A percentile compares a stretch with the other conserved stretches of the same genome.
Conservation (phyloP, 2,329 filamentous ascomycete species). For the Monilinia aucupariae region DNA sequence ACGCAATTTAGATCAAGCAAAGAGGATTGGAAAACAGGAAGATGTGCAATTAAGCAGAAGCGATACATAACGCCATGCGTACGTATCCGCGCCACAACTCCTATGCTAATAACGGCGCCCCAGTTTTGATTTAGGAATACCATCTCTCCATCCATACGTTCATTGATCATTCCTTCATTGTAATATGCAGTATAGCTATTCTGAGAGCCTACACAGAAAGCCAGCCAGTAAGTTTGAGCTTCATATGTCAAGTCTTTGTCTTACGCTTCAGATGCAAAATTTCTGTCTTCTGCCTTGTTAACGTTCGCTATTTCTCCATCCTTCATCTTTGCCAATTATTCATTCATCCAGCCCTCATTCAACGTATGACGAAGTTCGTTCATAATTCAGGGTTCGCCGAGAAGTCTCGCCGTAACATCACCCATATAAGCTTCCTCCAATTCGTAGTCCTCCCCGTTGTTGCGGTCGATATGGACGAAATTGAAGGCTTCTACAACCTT, state of each 20-base stretch:
- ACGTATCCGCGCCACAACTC: constrained; percentile 1
- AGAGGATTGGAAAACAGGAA: neutral
- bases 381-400: constrained; percentile 58
- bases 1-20: neutral
- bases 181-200: neutral
- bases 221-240: neutral
- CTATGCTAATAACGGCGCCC: constrained; percentile 4
- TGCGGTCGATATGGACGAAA: constrained; percentile 73
- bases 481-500: constrained; percentile 81
- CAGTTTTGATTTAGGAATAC: neutral
- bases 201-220: neutral
- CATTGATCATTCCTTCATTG: neutral
- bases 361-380: constrained; percentile 7
- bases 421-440: constrained; percentile 88
- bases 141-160: neutral
- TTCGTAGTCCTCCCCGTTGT: constrained; percentile 72
- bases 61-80: constrained; percentile 1
- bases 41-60: neutral
- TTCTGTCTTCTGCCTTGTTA: neutral
- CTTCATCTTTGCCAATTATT: neutral
- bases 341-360: neutral
- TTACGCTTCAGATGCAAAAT: neutral
- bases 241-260: neutral
- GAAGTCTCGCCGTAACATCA: constrained; percentile 77
- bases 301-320: neutral